Conservation (phyloP, 73 alveolate species). For the Paramecium sexaurelia region DNA sequence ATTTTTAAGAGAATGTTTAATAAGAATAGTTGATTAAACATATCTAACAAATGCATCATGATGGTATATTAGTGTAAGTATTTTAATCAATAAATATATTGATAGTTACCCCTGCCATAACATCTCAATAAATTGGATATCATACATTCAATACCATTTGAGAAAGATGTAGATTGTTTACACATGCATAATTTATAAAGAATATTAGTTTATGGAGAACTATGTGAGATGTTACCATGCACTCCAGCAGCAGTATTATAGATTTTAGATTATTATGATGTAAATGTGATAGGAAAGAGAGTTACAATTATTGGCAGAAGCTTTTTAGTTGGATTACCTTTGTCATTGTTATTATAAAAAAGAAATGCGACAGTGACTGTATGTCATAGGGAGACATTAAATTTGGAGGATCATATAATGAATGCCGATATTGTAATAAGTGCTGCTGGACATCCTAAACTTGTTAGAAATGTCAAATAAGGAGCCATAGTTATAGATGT, state of each 20-base stretch:
- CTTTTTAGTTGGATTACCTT: slow-evolving; percentile 83
- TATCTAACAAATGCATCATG: slow-evolving; percentile 1
- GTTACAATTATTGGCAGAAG: slow-evolving; percentile 73
- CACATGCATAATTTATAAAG: slow-evolving; percentile 23
- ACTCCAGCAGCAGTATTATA: slow-evolving; percentile 66
- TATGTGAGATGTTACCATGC: slow-evolving; percentile 55
- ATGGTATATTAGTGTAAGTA: slow-evolving; percentile 56
- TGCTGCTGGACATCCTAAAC: slow-evolving; percentile 76
- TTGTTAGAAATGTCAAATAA: slow-evolving; percentile 74
- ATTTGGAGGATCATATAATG: slow-evolving; percentile 57
- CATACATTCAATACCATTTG: slow-evolving; percentile 66
- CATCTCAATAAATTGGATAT: slow-evolving; percentile 72
- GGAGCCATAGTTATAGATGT: slow-evolving; percentile 84
- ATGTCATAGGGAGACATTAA: slow-evolving; percentile 50
- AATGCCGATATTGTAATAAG: slow-evolving; percentile 85
- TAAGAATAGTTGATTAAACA: not conserved
- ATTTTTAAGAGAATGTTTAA: not conserved
- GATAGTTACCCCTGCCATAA: slow-evolving; percentile 79
- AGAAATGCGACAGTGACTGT: slow-evolving; percentile 64
- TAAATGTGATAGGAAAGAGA: slow-evolving; percentile 49
- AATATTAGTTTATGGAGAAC: slow-evolving; percentile 37
- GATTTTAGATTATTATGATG: slow-evolving; percentile 54
- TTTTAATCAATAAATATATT: not conserved
- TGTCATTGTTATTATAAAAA: slow-evolving; percentile 67
- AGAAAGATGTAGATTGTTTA: slow-evolving; percentile 82